phyloP scores from a whole-genome alignment of 495 filamentous ascomycete genomes.

The Trichoderma asperelloides region DNA sequence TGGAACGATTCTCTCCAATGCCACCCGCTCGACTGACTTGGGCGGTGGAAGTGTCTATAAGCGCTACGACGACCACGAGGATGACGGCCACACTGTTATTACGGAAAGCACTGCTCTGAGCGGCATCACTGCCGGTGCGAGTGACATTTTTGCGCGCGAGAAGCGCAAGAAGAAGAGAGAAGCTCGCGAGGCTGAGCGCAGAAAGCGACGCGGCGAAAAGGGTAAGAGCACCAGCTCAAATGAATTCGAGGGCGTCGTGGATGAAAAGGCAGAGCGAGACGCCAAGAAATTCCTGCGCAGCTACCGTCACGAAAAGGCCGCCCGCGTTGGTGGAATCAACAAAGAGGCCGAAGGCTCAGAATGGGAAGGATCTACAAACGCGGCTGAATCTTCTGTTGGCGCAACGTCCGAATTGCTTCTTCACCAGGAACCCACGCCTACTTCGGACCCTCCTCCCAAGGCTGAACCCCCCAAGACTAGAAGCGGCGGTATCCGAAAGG shows the following conservation, averaged over 20 bases:
- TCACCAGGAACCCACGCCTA: conserved; percentile 43
- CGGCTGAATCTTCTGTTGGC: conserved; percentile 36
- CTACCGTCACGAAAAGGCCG: conserved; percentile 77
- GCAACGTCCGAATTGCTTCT: conserved; percentile 44
- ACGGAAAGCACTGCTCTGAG: conserved; percentile 20
- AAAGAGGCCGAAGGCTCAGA: conserved; percentile 62
- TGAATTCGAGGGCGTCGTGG: conserved; percentile 31
- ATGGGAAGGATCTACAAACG: conserved; percentile 55
- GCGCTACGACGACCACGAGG: conserved; percentile 51
- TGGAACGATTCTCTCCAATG: conserved; percentile 69
- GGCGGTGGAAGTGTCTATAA: conserved; percentile 71
- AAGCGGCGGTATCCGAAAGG: conserved; percentile 43
- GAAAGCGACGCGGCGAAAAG: conserved; percentile 27
- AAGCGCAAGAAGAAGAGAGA: conserved; percentile 40
- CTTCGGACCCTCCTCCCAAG: conserved; percentile 40
- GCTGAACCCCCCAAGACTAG: conserved; percentile 15
- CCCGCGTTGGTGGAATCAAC: conserved; percentile 80
- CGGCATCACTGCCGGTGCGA: conserved; percentile 38
- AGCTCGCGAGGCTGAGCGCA: conserved; percentile 36
- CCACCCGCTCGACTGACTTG: conserved; percentile 69
- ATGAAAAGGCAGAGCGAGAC: conserved; percentile 59
- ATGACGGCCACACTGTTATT: conserved; percentile 44
- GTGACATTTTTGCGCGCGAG: conserved; percentile 38
- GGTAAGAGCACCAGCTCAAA: conserved; percentile 14
- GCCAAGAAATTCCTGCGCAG: conserved; percentile 50